Evolutionary conservation across 2,329 filamentous ascomycete species (phyloP).

Genomic region (Scortechinia acanthostroma): DNA sequence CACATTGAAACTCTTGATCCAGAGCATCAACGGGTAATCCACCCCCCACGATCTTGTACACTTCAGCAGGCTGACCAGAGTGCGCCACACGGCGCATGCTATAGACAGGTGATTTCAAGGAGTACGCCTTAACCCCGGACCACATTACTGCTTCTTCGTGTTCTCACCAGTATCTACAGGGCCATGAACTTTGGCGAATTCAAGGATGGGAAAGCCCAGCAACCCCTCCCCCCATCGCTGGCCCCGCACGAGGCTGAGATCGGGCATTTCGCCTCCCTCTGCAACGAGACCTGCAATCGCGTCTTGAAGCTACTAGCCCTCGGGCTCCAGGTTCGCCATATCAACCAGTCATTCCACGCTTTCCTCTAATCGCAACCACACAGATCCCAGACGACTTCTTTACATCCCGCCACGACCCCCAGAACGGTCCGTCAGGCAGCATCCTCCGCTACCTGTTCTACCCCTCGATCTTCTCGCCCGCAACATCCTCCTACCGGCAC

Average conservation of each 20-base stretch:
- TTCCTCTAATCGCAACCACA: not conserved
- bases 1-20: constrained; percentile 1
- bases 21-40: constrained; percentile 1
- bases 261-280: not conserved
- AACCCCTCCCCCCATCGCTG: not conserved
- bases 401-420: constrained; percentile 2
- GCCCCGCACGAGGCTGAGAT: not conserved
- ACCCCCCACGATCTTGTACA: not conserved
- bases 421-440: not conserved
- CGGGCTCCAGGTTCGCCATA: not conserved
- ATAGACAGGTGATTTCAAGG: constrained; percentile 1
- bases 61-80: not conserved
- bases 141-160: no score
- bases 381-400: not conserved
- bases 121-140: not conserved
- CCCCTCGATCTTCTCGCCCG: not conserved
- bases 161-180: not conserved
- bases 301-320: not conserved
- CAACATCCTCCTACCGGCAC: not conserved
- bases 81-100: not conserved
- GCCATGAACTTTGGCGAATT: constrained; percentile 2
- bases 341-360: not conserved
- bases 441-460: not conserved
- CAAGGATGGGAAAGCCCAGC: not conserved
- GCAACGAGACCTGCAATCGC: not conserved